These are phyloP conservation scores for Aspergillus baeticus DNA, from an alignment of 495 filamentous ascomycete species.

Conservation along the genomic window DNA sequence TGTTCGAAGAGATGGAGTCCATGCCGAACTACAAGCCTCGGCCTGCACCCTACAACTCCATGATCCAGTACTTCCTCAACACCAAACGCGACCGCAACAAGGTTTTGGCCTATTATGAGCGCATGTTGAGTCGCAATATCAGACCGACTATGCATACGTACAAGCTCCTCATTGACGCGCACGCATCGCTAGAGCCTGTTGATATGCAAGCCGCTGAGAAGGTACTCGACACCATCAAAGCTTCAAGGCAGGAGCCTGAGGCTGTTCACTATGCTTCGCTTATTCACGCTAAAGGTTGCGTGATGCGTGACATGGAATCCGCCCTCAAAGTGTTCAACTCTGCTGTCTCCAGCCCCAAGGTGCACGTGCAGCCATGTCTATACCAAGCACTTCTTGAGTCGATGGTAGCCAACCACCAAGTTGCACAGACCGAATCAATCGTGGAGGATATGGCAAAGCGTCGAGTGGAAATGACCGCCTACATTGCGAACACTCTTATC, in stretches of 20 bases:
- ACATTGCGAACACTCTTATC: slow-evolving; percentile 99
- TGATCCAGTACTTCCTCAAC: slow-evolving; percentile 99
- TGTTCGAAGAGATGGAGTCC: slow-evolving; percentile 98
- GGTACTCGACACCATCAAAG: slow-evolving; percentile 75
- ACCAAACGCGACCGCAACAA: slow-evolving; percentile 94
- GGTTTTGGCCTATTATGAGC: slow-evolving; percentile 93
- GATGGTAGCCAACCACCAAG: slow-evolving; percentile 90
- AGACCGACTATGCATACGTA: slow-evolving; percentile 92
- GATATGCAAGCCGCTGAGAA: slow-evolving; percentile 88
- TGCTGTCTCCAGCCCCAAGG: slow-evolving; percentile 62
- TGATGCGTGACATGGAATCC: slow-evolving; percentile 82
- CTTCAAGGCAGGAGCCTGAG: slow-evolving; percentile 73
- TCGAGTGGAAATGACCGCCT: slow-evolving; percentile 84
- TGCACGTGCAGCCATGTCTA: slow-evolving; percentile 76
- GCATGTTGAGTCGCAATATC: slow-evolving; percentile 86
- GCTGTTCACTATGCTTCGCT: slow-evolving; percentile 94
- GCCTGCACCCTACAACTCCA: slow-evolving; percentile 94
- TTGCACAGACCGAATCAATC: slow-evolving; percentile 70
- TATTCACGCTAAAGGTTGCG: slow-evolving; percentile 94
- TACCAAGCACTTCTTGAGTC: slow-evolving; percentile 96
- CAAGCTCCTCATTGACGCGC: slow-evolving; percentile 94
- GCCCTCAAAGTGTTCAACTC: slow-evolving; percentile 79
- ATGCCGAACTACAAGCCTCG: slow-evolving; percentile 99
- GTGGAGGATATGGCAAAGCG: slow-evolving; percentile 70
- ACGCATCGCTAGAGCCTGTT: slow-evolving; percentile 89